Evolutionary conservation across 2,329 filamentous ascomycete species (phyloP), one percentile per base, ranked within the genome.

Genomic region (Diaporthe citri): DNA sequence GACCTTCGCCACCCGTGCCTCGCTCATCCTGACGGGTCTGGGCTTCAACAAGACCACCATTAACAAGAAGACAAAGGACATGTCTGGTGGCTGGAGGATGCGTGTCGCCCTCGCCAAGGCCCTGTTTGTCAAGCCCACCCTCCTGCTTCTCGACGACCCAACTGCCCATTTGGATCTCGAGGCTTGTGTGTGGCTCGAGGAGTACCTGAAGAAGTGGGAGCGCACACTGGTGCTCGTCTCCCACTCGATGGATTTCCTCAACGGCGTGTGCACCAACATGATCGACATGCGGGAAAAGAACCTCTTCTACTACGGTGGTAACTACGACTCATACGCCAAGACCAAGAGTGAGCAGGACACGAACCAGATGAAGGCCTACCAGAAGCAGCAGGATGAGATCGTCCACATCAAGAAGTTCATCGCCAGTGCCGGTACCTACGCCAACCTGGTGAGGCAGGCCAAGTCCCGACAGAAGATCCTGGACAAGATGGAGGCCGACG

Each of bases 31-130:
- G 80, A 99, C 97, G 73, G 97, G 97, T 95, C 94, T 99, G 75
- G 97, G 97, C 79, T 99, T 99, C 92, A 98, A 99, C 93, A 98
- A 98, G 90, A 87, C 87, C 80, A 99, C 97, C 74, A 98, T 99
- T 83, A 89, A 97, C 86, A 99, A 99, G 92, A 98, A 97, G 92
- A 99, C 97, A 81, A 99, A 98, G 91, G 97, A 99, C 85, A 99
- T 99, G 97, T 99, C 97, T 79, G 97, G 97, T 95, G 97, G 97
- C 81, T 99, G 97, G 97, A 93, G 96, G 90, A 99, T 99, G 97
- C 95, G 97, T 91, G 97, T 99, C 75, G 97, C 97, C 74, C 93
- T 99, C 76, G 97, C 91, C 84, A 98, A 98, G 90, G 97, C 97
- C 74, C 93, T 99, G 71, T 99, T 99, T 89, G 96, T 99, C 87